Evolutionary conservation across 345 rosid species (phyloP).

Genomic region (Boechera divaricarpa): DNA sequence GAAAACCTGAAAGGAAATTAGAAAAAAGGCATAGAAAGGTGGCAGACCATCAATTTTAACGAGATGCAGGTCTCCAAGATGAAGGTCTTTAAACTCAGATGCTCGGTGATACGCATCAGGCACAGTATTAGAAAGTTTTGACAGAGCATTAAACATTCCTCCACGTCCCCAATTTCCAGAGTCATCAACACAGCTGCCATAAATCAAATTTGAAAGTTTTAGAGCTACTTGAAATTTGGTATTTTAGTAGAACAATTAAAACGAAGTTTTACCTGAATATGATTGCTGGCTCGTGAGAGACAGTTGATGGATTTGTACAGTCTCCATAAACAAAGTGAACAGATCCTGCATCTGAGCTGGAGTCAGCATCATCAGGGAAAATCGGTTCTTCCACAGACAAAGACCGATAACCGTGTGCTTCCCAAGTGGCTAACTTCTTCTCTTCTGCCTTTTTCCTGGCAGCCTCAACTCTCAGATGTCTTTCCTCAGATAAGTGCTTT

Average conservation of each 20-base stretch:
- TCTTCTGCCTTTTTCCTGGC: slow-evolving; percentile 75
- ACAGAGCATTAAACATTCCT: slow-evolving; percentile 81
- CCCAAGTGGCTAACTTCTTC: slow-evolving; percentile 75
- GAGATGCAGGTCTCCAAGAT: slow-evolving; percentile 89
- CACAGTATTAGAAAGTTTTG: slow-evolving; percentile 57
- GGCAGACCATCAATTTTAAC: slow-evolving; percentile 61
- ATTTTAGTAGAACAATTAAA: not conserved
- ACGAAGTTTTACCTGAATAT: slow-evolving; percentile 66
- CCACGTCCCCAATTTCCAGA: slow-evolving; percentile 96
- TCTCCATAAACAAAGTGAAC: slow-evolving; percentile 81
- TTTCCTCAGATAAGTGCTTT: slow-evolving; percentile 56
- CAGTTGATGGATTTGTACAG: slow-evolving; percentile 73
- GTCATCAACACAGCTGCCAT: slow-evolving; percentile 77
- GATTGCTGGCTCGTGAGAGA: slow-evolving; percentile 67
- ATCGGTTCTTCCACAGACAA: slow-evolving; percentile 65
- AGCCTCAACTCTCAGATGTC: slow-evolving; percentile 56
- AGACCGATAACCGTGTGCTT: slow-evolving; percentile 73
- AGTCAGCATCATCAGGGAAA: slow-evolving; percentile 51
- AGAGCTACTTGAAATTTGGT: slow-evolving; percentile 15
- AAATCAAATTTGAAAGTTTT: slow-evolving; percentile 6
- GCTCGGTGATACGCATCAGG: slow-evolving; percentile 69
- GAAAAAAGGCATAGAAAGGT: not conserved
- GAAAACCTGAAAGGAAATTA: slow-evolving; percentile 17
- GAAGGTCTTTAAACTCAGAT: slow-evolving; percentile 70
- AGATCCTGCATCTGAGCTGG: slow-evolving; percentile 59